Base-by-base conservation (phyloP, 805 yeast species). In the Hanseniaspora nectarophila region DNA sequence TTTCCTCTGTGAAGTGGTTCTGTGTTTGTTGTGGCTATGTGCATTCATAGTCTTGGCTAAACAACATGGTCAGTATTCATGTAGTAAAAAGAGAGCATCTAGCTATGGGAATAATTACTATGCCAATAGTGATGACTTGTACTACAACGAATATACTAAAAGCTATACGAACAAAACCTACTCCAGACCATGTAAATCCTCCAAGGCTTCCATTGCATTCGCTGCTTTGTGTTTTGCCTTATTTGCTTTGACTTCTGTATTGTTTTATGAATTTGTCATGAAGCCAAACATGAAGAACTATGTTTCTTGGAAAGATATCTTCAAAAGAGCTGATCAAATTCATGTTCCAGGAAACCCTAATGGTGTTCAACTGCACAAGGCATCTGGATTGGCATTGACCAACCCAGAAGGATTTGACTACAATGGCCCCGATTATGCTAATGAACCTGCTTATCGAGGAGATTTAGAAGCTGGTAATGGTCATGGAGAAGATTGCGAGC, bases 21-120 rank as follows among this genome's bases (percentile, higher is more conserved):
- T 68, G 37, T 43, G 60, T 13, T 43, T 65, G 28, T 47, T 68
- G 20, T 67, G 70, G 70, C 51, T 69, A n/a, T 56, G 63, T 44
- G 62, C 66, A 1, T 69, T 67, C 45, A 60, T 69, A 45, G 68
- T 68, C 21, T 57, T 60, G 13, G 69, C 70, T 6, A 54, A 64
- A 10, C 56, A 58, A 4, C 61, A 62, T 48, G 65, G 69, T 37
- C 58, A 61, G 13, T 58, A 55, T 20, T 55, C 63, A 13, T 68
- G 72, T 55, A 46, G 54, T 1, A 54, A 54, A 20, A 56, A 33
- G 12, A 8, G 23, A 1, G 24, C 53, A 15, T 55, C 60, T 9
- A 40, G 56, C 12, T 35, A 53, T 5, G 58, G 56, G 35, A 48
- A 16, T 18, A 55, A 58, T 15, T 45, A 26, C 18, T 56, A 55